Conservation (phyloP, 2,329 filamentous ascomycete genomes). For the Tolypocladium inflatum region DNA sequence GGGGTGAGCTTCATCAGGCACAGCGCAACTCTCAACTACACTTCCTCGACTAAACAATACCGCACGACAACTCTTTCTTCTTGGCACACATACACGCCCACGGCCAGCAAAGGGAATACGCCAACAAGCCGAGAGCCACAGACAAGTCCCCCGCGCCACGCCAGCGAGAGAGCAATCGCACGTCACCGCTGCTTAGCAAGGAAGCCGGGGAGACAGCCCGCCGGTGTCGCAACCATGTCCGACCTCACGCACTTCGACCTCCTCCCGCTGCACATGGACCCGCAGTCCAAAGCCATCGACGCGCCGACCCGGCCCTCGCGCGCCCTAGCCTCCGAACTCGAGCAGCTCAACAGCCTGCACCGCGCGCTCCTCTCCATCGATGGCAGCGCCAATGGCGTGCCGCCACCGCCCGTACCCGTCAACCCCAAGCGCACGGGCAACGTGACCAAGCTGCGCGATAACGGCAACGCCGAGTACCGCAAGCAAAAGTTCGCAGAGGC, state of each 20-base stretch:
- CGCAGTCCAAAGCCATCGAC: slow-evolving; percentile 64
- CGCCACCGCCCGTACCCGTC: slow-evolving; percentile 79
- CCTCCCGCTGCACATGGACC: slow-evolving; percentile 73
- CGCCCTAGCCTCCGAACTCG: slow-evolving; percentile 54
- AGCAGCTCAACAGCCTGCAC: slow-evolving; percentile 71
- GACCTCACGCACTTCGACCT: slow-evolving; percentile 67
- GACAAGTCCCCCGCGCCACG: background rate
- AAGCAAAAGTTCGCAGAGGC: slow-evolving; percentile 69
- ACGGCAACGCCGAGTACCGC: slow-evolving; percentile 73
- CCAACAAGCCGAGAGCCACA: background rate
- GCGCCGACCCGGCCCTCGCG: slow-evolving; percentile 34
- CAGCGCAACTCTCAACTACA: background rate
- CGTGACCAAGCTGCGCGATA: slow-evolving; percentile 84
- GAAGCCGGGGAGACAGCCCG: background rate
- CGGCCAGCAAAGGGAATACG: background rate
- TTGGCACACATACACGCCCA: background rate
- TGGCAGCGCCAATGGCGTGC: slow-evolving; percentile 52
- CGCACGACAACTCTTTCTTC: background rate
- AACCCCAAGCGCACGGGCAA: slow-evolving; percentile 86
- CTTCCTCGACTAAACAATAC: background rate
- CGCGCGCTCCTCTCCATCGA: slow-evolving; percentile 51
- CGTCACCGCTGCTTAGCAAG: background rate
- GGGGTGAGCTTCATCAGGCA: background rate
- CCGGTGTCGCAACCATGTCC: slow-evolving; percentile 31
- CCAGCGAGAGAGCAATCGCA: background rate